A percentile compares a stretch with the other conserved stretches of the same genome.
Evolutionary conservation across 257 asterid genomes (phyloP).

Genomic region (Leonotis leonurus): DNA sequence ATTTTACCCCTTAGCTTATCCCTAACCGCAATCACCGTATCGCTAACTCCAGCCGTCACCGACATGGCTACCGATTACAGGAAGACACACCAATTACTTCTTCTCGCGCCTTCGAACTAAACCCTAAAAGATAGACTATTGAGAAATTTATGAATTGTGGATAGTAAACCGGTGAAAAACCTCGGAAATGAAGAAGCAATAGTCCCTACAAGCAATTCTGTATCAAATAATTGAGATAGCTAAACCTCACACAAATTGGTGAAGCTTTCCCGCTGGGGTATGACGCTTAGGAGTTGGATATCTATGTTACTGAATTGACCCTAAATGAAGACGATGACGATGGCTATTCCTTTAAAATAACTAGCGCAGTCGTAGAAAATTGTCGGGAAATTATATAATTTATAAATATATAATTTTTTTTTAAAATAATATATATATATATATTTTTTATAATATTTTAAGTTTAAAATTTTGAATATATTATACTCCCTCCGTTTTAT

Average conservation of each 20-base stretch:
- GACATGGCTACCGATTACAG: slow-evolving; percentile 52
- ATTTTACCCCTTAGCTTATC: slow-evolving; percentile 94
- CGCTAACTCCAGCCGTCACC: slow-evolving; percentile 93
- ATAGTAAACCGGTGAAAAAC: not conserved
- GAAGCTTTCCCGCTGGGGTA: not conserved
- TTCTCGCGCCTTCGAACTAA: not conserved
- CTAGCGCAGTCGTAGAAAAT: too few species aligned
- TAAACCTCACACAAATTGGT: not conserved
- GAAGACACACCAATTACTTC: not conserved
- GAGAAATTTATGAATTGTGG: not conserved
- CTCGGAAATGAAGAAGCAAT: not conserved
- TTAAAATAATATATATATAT: too few species aligned
- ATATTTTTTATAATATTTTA: too few species aligned
- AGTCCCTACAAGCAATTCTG: not conserved
- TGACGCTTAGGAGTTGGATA: too few species aligned
- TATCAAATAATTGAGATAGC: not conserved
- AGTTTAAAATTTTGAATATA: too few species aligned
- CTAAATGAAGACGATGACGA: too few species aligned
- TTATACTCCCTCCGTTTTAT: too few species aligned
- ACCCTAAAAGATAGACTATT: not conserved
- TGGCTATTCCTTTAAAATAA: too few species aligned
- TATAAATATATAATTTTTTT: too few species aligned
- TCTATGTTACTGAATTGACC: too few species aligned
- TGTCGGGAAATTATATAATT: too few species aligned
- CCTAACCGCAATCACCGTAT: slow-evolving; percentile 67